Evolutionary conservation across 768 basidiomycete species (phyloP).

Genomic region (Boletus sp.): DNA sequence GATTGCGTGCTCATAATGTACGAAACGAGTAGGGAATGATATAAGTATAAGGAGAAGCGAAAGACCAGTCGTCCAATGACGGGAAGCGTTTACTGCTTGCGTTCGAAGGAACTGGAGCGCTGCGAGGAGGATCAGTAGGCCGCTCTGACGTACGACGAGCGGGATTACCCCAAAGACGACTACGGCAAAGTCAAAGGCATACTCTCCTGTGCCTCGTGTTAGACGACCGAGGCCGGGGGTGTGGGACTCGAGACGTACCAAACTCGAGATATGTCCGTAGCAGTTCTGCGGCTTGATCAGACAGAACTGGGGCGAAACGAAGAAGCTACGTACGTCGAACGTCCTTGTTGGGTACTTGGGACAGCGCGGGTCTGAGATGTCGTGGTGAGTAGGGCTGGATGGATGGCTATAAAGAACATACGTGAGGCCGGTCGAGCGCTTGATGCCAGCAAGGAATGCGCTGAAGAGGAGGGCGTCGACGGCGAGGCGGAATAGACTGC

Average conservation of each 20-base stretch:
- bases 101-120: constrained; percentile 76
- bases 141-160: not conserved
- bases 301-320: not conserved
- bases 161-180: constrained; percentile 71
- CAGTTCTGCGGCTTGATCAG: constrained; percentile 47
- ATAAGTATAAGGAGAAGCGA: too few relatives aligned
- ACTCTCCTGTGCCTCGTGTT: constrained; percentile 57
- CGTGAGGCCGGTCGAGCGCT: constrained; percentile 84
- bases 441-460: constrained; percentile 82
- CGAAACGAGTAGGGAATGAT: not conserved
- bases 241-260: constrained; percentile 44
- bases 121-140: constrained; percentile 28
- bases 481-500: constrained; percentile 56
- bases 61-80: too few relatives aligned
- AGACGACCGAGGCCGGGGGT: not conserved
- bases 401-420: constrained; percentile 37
- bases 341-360: constrained; percentile 85
- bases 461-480: constrained; percentile 78
- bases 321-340: constrained; percentile 63
- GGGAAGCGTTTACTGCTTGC: constrained; percentile 27
- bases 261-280: constrained; percentile 77
- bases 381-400: constrained; percentile 1
- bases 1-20: not conserved
- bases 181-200: constrained; percentile 82
- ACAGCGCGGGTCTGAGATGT: constrained; percentile 59